Evolutionary conservation across 768 basidiomycete genomes (phyloP), one percentile per base, ranked within the genome.

Genomic region (Termitomyces bulborhizus): DNA sequence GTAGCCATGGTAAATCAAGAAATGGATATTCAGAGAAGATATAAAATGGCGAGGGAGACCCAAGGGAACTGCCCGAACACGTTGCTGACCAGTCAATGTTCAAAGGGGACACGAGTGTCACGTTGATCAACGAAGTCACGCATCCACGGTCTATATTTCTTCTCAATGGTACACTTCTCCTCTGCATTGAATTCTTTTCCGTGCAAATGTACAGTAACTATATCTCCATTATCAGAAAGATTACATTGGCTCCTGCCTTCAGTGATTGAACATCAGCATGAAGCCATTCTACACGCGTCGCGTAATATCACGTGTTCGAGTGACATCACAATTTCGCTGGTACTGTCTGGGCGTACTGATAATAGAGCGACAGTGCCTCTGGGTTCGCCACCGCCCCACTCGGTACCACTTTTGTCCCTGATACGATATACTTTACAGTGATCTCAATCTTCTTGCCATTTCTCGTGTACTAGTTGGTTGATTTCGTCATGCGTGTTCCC

Each of bases 391-490:
- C 84, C 4, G 85, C 86, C n/a, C 86, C 85, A 55, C 85, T 88
- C 7, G 85, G 84, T 58, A 78, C 73, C 50, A 85, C 56, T 53
- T 78, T 74, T 12, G 71, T 69, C 0, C 85, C 85, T 13, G 84
- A 86, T 31, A 88, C 75, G 55, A 87, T 85, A 61, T 86, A 83
- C 66, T 87, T 87, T 46, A 88, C 81, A 1, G 83, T 85, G 29
- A 88, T 84, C 69, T 88, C 87, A 32, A 88, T 85, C 64, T 86
- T 87, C 73, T 88, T 88, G 8, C 80, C 81, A 51, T 88, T 88
- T 11, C 85, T 80, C 1, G 84, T 88, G 59, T 87, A 86, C 86
- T 88, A 37, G 51, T 24, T 26, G 37, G 37, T 37, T 12, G 5
- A 39, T 3, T 40, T 24, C 46, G 29, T 24, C 49, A 47, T 44